phyloP scores from a whole-genome alignment of 345 rosid genomes.

The Brassica rapa region DNA sequence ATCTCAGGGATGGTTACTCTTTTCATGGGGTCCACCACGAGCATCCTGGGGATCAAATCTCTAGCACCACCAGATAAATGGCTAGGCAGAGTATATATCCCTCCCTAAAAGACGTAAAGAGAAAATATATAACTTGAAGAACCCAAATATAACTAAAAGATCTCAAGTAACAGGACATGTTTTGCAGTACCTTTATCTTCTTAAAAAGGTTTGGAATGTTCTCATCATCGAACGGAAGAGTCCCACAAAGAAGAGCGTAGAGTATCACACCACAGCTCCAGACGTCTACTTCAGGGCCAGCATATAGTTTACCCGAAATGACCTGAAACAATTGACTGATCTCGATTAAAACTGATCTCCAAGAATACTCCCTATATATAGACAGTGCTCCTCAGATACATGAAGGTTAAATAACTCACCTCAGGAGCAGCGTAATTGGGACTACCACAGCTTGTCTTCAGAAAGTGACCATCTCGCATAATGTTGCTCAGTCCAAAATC shows the following conservation, averaged over 20 bases:
- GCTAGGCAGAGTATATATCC: slow-evolving; percentile 89
- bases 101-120: slow-evolving; percentile 50
- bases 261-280: slow-evolving; percentile 99
- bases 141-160: not conserved
- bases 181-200: slow-evolving; percentile 72
- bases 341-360: not conserved
- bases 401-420: slow-evolving; percentile 30
- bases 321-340: slow-evolving; percentile 52
- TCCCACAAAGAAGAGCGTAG: slow-evolving; percentile 93
- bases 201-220: slow-evolving; percentile 86
- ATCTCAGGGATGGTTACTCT: slow-evolving; percentile 88
- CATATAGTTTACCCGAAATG: slow-evolving; percentile 80
- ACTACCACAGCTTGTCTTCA: slow-evolving; percentile 96
- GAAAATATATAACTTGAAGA: not conserved
- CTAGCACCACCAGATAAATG: slow-evolving; percentile 83
- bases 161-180: not conserved
- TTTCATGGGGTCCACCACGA: slow-evolving; percentile 90
- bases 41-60: slow-evolving; percentile 93
- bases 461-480: slow-evolving; percentile 93
- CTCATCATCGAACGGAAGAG: slow-evolving; percentile 96
- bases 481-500: slow-evolving; percentile 97
- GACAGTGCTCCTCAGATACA: not conserved
- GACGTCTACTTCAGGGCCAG: slow-evolving; percentile 97
- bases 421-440: slow-evolving; percentile 97
- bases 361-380: not conserved